Evolutionary conservation across 73 alveolate species (phyloP).

Genomic region (Tetrahymena elliotti): DNA sequence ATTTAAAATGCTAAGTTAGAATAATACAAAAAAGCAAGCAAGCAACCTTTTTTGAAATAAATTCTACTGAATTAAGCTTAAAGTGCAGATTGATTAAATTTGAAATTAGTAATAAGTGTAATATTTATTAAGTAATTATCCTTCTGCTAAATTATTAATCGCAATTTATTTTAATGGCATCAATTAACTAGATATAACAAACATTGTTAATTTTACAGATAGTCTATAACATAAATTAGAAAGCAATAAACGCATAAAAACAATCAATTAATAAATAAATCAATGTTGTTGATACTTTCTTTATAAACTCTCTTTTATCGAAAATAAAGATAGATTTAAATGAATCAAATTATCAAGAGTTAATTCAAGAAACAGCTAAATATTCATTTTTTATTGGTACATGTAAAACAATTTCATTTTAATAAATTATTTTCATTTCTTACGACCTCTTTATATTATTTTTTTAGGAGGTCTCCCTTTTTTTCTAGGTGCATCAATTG

Average conservation of each 20-base stretch:
- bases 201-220: neutral
- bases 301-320: too few species aligned
- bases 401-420: too few species aligned
- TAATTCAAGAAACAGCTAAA: too few species aligned
- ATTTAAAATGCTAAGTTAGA: neutral
- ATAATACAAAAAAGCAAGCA: neutral
- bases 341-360: too few species aligned
- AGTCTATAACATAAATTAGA: neutral
- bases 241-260: neutral
- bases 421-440: neutral
- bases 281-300: too few species aligned
- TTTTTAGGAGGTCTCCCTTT: neutral
- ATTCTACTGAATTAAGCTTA: neutral
- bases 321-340: too few species aligned
- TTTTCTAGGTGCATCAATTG: neutral
- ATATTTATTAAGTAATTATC: too few species aligned
- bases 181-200: neutral
- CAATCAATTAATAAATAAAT: too few species aligned
- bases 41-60: neutral
- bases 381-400: too few species aligned
- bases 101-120: neutral
- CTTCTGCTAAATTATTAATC: neutral
- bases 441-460: neutral
- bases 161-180: neutral
- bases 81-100: too few species aligned